Conservation (phyloP, 73 alveolate species). For the Stentor roeselii region DNA sequence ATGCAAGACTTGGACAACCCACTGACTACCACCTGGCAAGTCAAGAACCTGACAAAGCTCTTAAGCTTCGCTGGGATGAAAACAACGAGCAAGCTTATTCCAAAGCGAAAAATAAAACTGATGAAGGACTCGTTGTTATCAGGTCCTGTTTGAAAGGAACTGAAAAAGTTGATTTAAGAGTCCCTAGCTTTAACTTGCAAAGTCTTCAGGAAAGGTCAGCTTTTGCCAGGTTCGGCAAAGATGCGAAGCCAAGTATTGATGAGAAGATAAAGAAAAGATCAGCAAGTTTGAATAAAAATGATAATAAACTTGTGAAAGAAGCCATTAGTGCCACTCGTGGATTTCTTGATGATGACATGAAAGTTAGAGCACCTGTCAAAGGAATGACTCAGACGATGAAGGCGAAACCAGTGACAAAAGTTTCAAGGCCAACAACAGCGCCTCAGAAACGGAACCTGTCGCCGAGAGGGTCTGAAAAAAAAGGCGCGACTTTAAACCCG, state of each 20-base stretch:
- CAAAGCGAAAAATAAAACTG: not conserved
- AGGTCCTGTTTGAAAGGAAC: constrained; percentile 15
- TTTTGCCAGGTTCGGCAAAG: not conserved
- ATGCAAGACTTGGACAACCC: constrained; percentile 71
- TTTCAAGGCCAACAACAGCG: not conserved
- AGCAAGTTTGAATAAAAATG: not conserved
- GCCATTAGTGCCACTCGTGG: not conserved
- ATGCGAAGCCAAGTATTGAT: not conserved
- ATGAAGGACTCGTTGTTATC: not conserved
- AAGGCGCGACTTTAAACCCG: not conserved
- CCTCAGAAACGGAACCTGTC: not conserved
- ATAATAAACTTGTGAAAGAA: not conserved
- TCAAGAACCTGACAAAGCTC: not conserved
- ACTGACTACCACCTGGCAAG: not conserved
- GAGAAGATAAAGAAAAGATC: not conserved
- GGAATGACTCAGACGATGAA: not conserved
- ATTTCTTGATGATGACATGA: constrained; percentile 28
- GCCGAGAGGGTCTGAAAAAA: not conserved
- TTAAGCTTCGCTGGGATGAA: not conserved
- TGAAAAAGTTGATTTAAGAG: not conserved
- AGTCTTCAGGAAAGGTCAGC: not conserved
- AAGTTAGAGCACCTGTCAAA: not conserved
- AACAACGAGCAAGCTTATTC: not conserved
- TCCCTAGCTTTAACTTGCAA: not conserved
- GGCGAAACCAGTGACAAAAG: not conserved